Base-by-base conservation (phyloP, 2,329 filamentous ascomycete genomes). In the Ophiostoma triangulosporum region DNA sequence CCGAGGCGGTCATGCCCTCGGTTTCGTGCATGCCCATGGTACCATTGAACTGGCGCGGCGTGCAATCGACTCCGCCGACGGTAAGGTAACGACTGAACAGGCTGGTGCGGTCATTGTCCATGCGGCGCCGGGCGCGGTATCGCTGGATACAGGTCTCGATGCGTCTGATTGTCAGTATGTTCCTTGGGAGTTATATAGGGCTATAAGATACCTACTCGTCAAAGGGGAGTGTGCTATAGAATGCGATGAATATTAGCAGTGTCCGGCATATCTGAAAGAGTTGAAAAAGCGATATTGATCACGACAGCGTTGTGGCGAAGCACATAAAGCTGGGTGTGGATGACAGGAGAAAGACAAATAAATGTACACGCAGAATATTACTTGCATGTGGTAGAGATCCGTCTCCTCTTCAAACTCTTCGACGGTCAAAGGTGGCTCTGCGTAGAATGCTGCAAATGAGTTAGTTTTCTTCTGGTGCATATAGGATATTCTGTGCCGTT, bases 111-210 rank as follows among this genome's bases (percentile, higher is more conserved):
- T 79, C 72, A 12, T 72, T 66, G 55, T 85, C 78, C 55, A 95
- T 77, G 59, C 86, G 89, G 31, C 90, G 84, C 48, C 83, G 85
- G 33, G 78, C 74, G 57, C 85, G 81, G 69, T 84, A 98, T 14
- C 88, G 84, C 59, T 89, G 82, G 53, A 97, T 85, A 48, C 88
- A 93, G 26, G 83, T 77, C 63, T 96, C 84, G 38, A 97, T 88
- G 48, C 93, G 88, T 54, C 84, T 86, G 56, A 38, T 14, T 8
- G 33, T 55, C 17, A 56, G 59, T 53, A 4, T 6, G 6, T n/a
- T n/a, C n/a, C n/a, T n/a, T n/a, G n/a, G n/a, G n/a, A n/a, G n/a
- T n/a, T n/a, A n/a, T n/a, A n/a, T n/a, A 17, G 12, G 15, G 26
- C 1, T 43, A 22, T 32, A 20, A 32, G 6, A 36, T 51, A 51